These are phyloP conservation scores for Capsella rubella DNA, from an alignment of 441 rosid genomes.

Conservation along the genomic window DNA sequence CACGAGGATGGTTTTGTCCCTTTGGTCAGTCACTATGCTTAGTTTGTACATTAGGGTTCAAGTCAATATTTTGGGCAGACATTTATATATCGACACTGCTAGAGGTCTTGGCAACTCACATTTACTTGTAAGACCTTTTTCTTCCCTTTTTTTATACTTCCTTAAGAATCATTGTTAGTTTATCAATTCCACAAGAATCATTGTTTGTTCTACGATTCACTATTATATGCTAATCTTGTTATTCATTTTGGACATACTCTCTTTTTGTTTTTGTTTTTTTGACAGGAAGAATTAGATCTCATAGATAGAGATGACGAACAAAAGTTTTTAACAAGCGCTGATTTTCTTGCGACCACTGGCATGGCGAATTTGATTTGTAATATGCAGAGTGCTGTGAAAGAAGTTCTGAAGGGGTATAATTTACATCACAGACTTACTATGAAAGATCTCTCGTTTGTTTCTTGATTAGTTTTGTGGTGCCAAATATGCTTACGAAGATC, in stretches of 20 bases:
- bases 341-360: conserved; percentile 76
- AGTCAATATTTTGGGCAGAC: conserved; percentile 95
- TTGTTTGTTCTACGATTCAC: conserved; percentile 1
- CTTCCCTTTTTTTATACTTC: not conserved
- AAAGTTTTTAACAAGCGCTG: conserved; percentile 77
- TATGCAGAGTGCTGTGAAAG: conserved; percentile 69
- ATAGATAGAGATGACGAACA: conserved; percentile 78
- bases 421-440: not conserved
- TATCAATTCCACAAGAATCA: conserved; percentile 1
- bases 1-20: conserved; percentile 75
- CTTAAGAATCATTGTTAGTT: not conserved
- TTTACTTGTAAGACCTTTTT: conserved; percentile 59
- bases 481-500: conserved; percentile 9
- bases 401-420: conserved; percentile 75
- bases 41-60: conserved; percentile 91
- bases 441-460: conserved; percentile 4
- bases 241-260: not conserved
- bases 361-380: conserved; percentile 57
- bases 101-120: conserved; percentile 70
- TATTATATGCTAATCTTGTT: not conserved
- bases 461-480: conserved; percentile 3
- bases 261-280: no score
- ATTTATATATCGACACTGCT: conserved; percentile 88
- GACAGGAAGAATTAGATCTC: conserved; percentile 73
- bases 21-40: conserved; percentile 87